Conservation (phyloP, 495 filamentous ascomycete species). For the Trichocladium antarcticum region DNA sequence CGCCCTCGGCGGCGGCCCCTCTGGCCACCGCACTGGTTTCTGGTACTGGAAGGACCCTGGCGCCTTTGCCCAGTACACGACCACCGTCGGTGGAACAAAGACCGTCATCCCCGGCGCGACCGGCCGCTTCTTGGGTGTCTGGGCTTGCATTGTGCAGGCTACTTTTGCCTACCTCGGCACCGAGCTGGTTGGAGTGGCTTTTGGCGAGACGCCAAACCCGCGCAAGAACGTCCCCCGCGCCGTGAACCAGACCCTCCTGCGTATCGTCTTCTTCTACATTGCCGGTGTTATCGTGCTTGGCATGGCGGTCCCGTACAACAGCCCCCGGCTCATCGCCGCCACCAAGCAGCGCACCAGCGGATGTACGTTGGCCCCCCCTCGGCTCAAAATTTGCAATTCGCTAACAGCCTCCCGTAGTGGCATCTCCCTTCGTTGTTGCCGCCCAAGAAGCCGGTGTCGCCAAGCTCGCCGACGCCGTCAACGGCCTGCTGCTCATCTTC, state of each 20-base stretch:
- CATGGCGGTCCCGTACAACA: conserved; percentile 52
- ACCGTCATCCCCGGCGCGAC: conserved; percentile 29
- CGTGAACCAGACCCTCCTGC: conserved; percentile 60
- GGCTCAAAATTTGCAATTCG: not conserved
- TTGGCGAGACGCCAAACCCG: conserved; percentile 70
- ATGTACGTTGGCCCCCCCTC: conserved; percentile 12
- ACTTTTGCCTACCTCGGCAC: conserved; percentile 80
- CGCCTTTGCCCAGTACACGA: conserved; percentile 50
- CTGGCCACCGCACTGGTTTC: conserved; percentile 58
- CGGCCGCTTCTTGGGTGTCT: conserved; percentile 62
- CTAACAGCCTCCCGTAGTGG: conserved; percentile 30
- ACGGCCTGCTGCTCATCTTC: conserved; percentile 68
- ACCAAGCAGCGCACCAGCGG: conserved; percentile 36
- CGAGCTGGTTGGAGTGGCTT: conserved; percentile 72
- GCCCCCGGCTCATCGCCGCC: conserved; percentile 46
- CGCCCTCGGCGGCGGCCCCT: conserved; percentile 64
- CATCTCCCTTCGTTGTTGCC: conserved; percentile 57
- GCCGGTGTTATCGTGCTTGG: conserved; percentile 61
- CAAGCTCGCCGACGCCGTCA: conserved; percentile 61
- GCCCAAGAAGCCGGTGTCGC: conserved; percentile 51
- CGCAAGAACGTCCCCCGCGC: conserved; percentile 62
- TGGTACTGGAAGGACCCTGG: conserved; percentile 70
- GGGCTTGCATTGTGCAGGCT: conserved; percentile 65
- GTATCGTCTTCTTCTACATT: conserved; percentile 67
- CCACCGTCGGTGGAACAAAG: not conserved